These are phyloP conservation scores for Solanum clarkiae DNA, from an alignment of 257 asterid genomes.

Conservation along the genomic window DNA sequence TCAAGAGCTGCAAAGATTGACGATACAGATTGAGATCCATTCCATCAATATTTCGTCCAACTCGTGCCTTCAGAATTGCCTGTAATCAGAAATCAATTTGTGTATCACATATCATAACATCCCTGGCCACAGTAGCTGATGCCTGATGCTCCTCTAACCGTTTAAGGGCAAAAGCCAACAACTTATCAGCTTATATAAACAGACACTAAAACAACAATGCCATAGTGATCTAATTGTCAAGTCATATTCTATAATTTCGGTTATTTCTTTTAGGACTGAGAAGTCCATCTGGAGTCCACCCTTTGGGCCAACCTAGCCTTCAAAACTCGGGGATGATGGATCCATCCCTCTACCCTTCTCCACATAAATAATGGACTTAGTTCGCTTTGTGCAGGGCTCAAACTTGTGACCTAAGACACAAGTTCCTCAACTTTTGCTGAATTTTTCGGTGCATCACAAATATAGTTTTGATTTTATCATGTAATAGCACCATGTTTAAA, in stretches of 20 bases:
- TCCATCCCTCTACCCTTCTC: not conserved
- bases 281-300: not conserved
- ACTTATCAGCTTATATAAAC: not conserved
- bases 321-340: not conserved
- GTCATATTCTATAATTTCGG: not conserved
- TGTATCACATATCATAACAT: not conserved
- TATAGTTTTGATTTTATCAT: not conserved
- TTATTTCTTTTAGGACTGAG: not conserved
- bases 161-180: not conserved
- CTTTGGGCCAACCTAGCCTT: not conserved
- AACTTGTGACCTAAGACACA: not conserved
- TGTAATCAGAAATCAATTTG: constrained; percentile 13
- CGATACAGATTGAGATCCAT: constrained; percentile 77
- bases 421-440: not conserved
- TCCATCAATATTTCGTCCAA: constrained; percentile 91
- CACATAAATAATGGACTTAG: not conserved
- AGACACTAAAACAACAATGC: not conserved
- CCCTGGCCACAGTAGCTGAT: not conserved
- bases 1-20: constrained; percentile 64
- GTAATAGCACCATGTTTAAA: not conserved
- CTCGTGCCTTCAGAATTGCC: constrained; percentile 79
- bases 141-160: not conserved
- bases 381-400: not conserved
- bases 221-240: not conserved
- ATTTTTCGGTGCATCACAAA: not conserved